A percentile compares a stretch with the other conserved stretches of the same genome.
phyloP scores from a whole-genome alignment of 2,329 filamentous ascomycete species.

The Gnomoniopsis sp. region DNA sequence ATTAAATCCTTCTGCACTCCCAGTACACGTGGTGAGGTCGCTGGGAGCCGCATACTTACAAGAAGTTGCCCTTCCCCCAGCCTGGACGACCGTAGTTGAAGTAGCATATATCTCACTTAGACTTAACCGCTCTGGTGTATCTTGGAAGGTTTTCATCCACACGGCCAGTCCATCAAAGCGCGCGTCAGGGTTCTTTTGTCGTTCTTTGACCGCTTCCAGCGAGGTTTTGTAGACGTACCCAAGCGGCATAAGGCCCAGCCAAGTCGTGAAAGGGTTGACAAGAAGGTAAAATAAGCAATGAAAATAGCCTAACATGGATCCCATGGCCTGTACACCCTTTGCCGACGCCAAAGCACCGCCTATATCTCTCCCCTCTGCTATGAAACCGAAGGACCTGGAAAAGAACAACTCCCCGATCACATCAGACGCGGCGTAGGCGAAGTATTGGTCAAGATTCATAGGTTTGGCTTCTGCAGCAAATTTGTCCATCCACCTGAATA shows the following conservation, averaged over 20 bases:
- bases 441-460: slow-evolving; percentile 22
- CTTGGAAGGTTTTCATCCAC: slow-evolving; percentile 22
- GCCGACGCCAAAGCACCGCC: neutral
- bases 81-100: slow-evolving; percentile 19
- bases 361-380: slow-evolving; percentile 26
- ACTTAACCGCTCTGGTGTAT: slow-evolving; percentile 20
- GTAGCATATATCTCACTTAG: slow-evolving; percentile 21
- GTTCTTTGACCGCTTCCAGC: slow-evolving; percentile 17
- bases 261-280: slow-evolving; percentile 25
- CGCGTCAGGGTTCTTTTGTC: slow-evolving; percentile 17
- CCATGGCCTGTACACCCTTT: neutral
- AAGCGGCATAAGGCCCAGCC: slow-evolving; percentile 23
- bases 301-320: slow-evolving; percentile 18
- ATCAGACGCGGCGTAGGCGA: slow-evolving; percentile 28
- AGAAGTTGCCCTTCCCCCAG: slow-evolving; percentile 23
- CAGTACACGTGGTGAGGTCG: neutral
- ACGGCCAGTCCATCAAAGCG: slow-evolving; percentile 24
- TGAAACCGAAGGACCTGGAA: slow-evolving; percentile 26
- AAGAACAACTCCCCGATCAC: slow-evolving; percentile 30
- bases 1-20: neutral
- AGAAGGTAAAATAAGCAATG: slow-evolving; percentile 22
- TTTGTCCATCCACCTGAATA: slow-evolving; percentile 20
- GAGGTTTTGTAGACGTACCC: slow-evolving; percentile 23
- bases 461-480: slow-evolving; percentile 14
- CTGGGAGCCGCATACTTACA: neutral